These are phyloP conservation scores for Yarrowia keelungensis DNA, from an alignment of 805 yeast species.

Conservation along the genomic window DNA sequence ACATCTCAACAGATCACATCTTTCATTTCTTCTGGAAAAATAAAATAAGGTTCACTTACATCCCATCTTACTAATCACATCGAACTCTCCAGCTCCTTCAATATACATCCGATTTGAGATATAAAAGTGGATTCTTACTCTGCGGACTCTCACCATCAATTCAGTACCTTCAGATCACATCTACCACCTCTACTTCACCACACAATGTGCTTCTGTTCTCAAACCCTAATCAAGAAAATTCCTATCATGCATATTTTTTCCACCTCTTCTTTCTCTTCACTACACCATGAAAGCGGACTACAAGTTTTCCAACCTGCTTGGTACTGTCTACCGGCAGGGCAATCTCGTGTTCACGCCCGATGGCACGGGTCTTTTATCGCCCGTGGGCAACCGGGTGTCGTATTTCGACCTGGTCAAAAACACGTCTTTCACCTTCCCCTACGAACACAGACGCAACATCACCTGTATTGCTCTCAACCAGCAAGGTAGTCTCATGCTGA, in stretches of 20 bases:
- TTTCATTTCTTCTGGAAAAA: no score
- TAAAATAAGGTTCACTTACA: no score
- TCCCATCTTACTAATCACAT: no score
- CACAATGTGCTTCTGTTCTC: no score
- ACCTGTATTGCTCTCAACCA: constrained; percentile 79
- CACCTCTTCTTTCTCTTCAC: neutral
- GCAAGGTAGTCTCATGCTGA: constrained; percentile 77
- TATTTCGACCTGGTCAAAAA: constrained; percentile 86
- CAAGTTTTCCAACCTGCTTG: constrained; percentile 83
- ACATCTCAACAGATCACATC: no score
- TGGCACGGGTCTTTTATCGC: constrained; percentile 82
- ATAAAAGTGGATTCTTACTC: no score
- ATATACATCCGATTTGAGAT: no score
- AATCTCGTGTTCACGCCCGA: constrained; percentile 84
- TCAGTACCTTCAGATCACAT: no score
- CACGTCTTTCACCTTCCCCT: constrained; percentile 85
- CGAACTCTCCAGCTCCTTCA: no score
- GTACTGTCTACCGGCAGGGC: constrained; percentile 95
- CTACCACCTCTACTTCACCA: neutral
- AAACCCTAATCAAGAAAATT: neutral
- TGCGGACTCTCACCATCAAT: no score
- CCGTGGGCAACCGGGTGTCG: constrained; percentile 92
- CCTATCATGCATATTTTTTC: constrained; percentile 24
- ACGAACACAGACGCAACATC: constrained; percentile 89
- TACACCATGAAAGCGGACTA: constrained; percentile 37